Percentiles rank a stretch among this genome's conserved stretches.
These are phyloP conservation scores for Leccinellum luteum DNA, from an alignment of 768 basidiomycete genomes.

Conservation along the genomic window DNA sequence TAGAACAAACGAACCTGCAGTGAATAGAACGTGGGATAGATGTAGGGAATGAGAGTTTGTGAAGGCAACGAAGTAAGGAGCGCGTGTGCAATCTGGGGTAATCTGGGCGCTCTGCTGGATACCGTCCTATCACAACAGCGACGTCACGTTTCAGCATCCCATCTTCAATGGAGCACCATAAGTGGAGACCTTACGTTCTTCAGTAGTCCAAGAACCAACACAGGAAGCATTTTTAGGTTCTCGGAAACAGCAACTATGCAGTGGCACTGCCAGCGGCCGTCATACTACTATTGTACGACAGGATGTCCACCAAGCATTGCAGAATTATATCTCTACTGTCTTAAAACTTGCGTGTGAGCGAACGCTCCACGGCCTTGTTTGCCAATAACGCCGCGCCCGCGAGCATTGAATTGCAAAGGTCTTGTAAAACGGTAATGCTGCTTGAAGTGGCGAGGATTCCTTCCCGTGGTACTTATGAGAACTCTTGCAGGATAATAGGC, in stretches of 20 bases:
- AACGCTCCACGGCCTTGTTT: no score
- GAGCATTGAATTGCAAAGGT: no score
- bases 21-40: constrained; percentile 94
- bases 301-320: no score
- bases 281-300: constrained; percentile 94
- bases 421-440: no score
- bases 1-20: constrained; percentile 63
- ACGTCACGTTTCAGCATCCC: constrained; percentile 5
- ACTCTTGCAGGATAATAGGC: no score
- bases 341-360: no score
- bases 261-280: constrained; percentile 92
- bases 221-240: constrained; percentile 92
- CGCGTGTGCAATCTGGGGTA: constrained; percentile 91
- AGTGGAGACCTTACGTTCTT: constrained; percentile 73
- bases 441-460: no score
- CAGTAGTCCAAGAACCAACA: constrained; percentile 83
- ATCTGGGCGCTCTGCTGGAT: constrained; percentile 96
- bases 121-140: constrained; percentile 76
- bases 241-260: constrained; percentile 91
- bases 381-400: no score
- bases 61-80: constrained; percentile 88
- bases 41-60: constrained; percentile 87
- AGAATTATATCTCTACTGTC: no score
- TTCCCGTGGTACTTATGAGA: no score
- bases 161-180: not conserved